A percentile compares a stretch with the other conserved stretches of the same genome.
Conservation (phyloP, 148 eudicot species). For the Silene uniflora region DNA sequence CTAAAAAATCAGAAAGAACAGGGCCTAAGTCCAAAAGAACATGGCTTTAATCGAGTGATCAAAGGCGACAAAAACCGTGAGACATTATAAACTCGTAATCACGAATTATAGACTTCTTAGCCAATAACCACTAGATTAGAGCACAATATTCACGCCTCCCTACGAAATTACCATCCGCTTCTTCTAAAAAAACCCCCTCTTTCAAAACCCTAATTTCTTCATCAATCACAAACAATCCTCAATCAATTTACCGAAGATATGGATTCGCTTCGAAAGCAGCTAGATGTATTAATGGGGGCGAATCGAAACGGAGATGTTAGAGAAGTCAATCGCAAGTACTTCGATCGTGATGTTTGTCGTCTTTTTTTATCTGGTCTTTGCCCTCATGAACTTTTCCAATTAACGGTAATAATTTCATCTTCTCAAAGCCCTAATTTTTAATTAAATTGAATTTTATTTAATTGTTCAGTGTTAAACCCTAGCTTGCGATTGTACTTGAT, state of each 20-base stretch:
- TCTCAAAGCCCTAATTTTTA: too few relatives aligned
- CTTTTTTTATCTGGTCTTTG: constrained; percentile 87
- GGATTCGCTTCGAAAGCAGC: constrained; percentile 94
- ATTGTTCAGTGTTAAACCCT: background rate
- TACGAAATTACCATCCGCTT: background rate
- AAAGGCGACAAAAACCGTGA: too few relatives aligned
- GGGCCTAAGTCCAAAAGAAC: too few relatives aligned
- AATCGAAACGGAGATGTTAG: constrained; percentile 85
- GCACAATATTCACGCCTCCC: background rate
- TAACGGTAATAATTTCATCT: constrained; percentile 52
- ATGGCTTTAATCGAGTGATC: too few relatives aligned
- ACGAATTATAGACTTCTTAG: too few relatives aligned
- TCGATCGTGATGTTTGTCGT: constrained; percentile 95
- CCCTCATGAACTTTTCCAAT: constrained; percentile 95
- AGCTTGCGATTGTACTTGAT: background rate
- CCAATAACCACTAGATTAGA: too few relatives aligned
- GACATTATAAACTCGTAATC: too few relatives aligned
- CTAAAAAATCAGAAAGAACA: too few relatives aligned
- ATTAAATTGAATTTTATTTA: background rate
- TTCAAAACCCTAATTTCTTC: constrained; percentile 2
- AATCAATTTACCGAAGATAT: constrained; percentile 23
- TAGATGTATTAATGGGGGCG: constrained; percentile 93
- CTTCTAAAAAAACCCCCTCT: background rate
- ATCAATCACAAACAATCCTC: background rate
- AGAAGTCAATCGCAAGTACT: constrained; percentile 83